Percentiles rank a stretch among this genome's conserved stretches.
Conservation (phyloP, 2,329 filamentous ascomycete genomes). For the Aureobasidium sp. region DNA sequence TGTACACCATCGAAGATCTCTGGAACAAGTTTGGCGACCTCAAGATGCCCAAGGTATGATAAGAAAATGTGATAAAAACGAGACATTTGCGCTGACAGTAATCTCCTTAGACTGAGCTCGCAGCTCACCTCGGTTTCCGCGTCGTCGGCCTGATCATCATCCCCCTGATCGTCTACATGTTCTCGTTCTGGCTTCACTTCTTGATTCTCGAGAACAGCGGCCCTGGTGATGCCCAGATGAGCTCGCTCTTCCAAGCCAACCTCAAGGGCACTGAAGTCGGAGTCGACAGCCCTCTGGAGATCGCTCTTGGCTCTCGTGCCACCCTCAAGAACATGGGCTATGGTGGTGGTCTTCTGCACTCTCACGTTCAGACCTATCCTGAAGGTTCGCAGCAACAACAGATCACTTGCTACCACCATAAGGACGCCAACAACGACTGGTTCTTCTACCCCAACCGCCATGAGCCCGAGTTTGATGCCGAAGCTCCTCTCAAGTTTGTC, state of each 20-base stretch:
- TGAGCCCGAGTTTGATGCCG: slow-evolving; percentile 63
- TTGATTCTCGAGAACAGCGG: slow-evolving; percentile 87
- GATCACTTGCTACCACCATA: slow-evolving; percentile 98
- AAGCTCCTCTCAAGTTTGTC: slow-evolving; percentile 64
- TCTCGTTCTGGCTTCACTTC: slow-evolving; percentile 94
- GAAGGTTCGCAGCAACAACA: slow-evolving; percentile 93
- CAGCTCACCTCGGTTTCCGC: slow-evolving; percentile 70
- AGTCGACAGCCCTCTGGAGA: slow-evolving; percentile 85
- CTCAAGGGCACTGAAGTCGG: slow-evolving; percentile 88
- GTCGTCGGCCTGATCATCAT: slow-evolving; percentile 82
- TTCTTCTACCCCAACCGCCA: slow-evolving; percentile 92
- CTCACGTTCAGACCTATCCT: slow-evolving; percentile 91
- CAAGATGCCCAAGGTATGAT: slow-evolving; percentile 73
- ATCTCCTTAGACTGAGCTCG: slow-evolving; percentile 50
- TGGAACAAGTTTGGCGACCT: slow-evolving; percentile 97
- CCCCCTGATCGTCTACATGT: slow-evolving; percentile 84
- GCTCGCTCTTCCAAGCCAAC: slow-evolving; percentile 97
- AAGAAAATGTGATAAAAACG: background rate
- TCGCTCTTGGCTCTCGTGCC: slow-evolving; percentile 79
- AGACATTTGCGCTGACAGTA: background rate
- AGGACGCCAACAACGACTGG: slow-evolving; percentile 99
- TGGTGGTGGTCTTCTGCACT: slow-evolving; percentile 90
- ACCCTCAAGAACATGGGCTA: slow-evolving; percentile 99
- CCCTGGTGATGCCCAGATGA: slow-evolving; percentile 99
- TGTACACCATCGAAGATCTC: slow-evolving; percentile 93